Evolutionary conservation across 192 early-diverging fungal genomes (phyloP).

Genomic region (Coemansia sp.): DNA sequence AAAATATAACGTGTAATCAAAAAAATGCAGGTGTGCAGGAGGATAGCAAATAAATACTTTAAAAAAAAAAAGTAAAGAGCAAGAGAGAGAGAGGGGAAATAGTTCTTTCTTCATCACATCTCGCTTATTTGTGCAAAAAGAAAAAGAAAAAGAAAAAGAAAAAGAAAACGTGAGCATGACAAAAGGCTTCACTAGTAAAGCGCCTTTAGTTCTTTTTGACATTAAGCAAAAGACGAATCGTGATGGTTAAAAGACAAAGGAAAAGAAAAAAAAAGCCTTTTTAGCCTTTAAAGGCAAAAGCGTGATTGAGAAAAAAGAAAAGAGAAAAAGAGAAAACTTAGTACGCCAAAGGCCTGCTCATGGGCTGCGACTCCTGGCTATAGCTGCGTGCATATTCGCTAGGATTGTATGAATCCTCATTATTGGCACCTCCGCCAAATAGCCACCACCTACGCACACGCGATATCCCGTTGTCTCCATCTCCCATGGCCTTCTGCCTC

Average conservation of each 20-base stretch:
- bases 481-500: not conserved
- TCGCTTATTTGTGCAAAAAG: not conserved
- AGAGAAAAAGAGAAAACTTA: not conserved
- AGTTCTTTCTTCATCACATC: not conserved
- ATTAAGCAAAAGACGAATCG: not conserved
- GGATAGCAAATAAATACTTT: not conserved
- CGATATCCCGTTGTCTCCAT: not conserved
- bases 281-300: not conserved
- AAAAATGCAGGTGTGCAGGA: not conserved
- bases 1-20: not conserved
- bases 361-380: not conserved
- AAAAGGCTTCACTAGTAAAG: not conserved
- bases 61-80: not conserved
- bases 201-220: not conserved
- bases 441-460: conserved; percentile 4
- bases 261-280: not conserved
- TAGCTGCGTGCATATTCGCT: not conserved
- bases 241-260: not conserved
- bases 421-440: not conserved
- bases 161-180: not conserved
- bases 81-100: not conserved
- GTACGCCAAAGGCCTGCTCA: not conserved
- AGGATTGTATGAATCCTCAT: not conserved
- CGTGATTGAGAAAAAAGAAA: not conserved
- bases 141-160: not conserved